These are phyloP conservation scores for Porogramme epimiltina DNA, from an alignment of 1,284 basidiomycete species.

Conservation along the genomic window DNA sequence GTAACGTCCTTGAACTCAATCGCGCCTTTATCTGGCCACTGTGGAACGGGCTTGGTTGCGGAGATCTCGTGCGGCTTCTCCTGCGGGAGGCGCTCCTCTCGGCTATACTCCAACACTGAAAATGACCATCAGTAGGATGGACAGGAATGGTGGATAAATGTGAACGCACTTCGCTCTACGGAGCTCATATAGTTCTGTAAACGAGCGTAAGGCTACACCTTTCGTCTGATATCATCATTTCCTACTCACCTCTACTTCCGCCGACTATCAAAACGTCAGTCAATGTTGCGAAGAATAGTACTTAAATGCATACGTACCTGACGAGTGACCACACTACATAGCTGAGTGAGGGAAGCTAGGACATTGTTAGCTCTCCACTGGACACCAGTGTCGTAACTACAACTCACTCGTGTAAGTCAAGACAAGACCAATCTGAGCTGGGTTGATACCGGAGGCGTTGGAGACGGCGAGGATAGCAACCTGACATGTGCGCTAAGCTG, in stretches of 20 bases:
- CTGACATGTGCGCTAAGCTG: constrained; percentile 28
- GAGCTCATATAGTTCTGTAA: constrained; percentile 72
- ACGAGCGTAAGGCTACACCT: background rate
- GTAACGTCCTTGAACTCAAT: constrained; percentile 55
- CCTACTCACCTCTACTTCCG: constrained; percentile 61
- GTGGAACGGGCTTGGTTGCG: constrained; percentile 49
- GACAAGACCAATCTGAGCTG: constrained; percentile 73
- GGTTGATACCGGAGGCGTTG: constrained; percentile 55
- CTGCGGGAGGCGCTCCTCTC: constrained; percentile 54
- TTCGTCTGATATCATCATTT: constrained; percentile 1
- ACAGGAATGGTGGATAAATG: no score
- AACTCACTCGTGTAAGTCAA: constrained; percentile 63
- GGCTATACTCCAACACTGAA: constrained; percentile 62
- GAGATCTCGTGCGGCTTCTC: constrained; percentile 64
- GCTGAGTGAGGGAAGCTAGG: constrained; percentile 53
- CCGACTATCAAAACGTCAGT: constrained; percentile 40
- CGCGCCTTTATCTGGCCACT: constrained; percentile 54
- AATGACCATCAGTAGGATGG: background rate
- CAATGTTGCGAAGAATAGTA: background rate
- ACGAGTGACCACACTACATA: constrained; percentile 60
- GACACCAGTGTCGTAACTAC: no score
- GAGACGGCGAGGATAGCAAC: constrained; percentile 54
- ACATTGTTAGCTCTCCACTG: no score
- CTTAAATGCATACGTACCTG: constrained; percentile 22
- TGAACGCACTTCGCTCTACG: constrained; percentile 59